Base-by-base conservation (phyloP, 2,329 filamentous ascomycete species). In the Fusarium decemcellulare region DNA sequence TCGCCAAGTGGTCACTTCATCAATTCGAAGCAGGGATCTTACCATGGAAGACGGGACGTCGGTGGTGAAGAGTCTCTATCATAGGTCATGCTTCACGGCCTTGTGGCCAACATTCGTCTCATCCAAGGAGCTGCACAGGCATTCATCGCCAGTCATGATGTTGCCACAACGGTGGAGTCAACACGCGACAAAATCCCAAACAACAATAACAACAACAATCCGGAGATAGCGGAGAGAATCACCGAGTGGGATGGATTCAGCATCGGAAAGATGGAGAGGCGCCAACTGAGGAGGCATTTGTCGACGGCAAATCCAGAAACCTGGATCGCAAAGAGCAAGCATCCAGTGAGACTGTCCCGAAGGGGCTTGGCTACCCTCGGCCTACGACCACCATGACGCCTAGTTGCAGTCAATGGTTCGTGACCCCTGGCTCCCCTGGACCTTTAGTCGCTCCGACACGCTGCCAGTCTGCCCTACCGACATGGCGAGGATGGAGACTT, bases 311-410 rank as follows among this genome's bases (percentile, higher is more conserved):
- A 67, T 52, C 27, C 50, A 70, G 43, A 37, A 64, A 67, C 67
- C 68, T 61, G 55, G 59, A 68, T 70, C 67, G 67, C 37, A 60
- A 62, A 37, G 42, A 55, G 34, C 30, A 50, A 47, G 16, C 37
- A 42, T 43, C 62, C 61, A 65, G 67, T 61, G 50, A 63, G 51
- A 54, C 27, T 42, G 34, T 56, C 69, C 60, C 47, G 53, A 74
- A 57, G 37, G 59, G 65, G 71, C 16, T 61, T 74, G 71, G 64
- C 47, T 63, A 58, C 29, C 53, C 40, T 54, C 60, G 54, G 60
- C 58, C 42, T 67, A 55, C 70, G 59, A 40, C 68, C 63, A 42
- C 65, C 52, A 73, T 74, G 72, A 74, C 68, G 73, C 72, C 56
- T 51, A 66, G 63, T 42, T 68, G 69, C 54, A 67, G 58, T 70